Base-by-base conservation (phyloP, 2,329 filamentous ascomycete genomes). In the Gnomoniopsis smithogilvyi region DNA sequence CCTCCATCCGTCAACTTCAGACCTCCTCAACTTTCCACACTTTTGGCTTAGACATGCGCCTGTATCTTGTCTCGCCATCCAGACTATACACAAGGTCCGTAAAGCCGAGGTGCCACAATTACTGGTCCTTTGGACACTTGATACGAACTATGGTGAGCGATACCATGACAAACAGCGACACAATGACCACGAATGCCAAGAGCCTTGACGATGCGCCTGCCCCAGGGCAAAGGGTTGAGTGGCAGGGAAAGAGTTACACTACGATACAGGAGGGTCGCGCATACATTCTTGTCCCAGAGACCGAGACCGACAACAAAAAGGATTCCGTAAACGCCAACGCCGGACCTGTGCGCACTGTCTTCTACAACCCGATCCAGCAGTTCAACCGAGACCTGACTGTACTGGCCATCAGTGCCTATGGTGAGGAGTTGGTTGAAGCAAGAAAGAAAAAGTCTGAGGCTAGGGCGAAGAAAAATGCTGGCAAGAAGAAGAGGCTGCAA, bases 281-380 rank as follows among this genome's bases (percentile, higher is more conserved):
- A n/a, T 78, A 77, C 34, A 85, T 86, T 48, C 70, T 84, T 47
- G 80, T 82, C 19, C 83, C 80, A 10, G 75, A 78, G 49, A 73
- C 74, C 7, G 71, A 73, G 38, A 63, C 63, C 21, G 60, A 66
- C 36, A 58, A 68, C 64, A 64, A 77, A 73, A 66, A 72, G 74
- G 58, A 71, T 11, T 14, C 14, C 10, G 38, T 47, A 22, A 58
- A 71, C 7, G 73, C 79, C 58, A 82, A 85, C 67, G 77, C 82
- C 60, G 82, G 87, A 54, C 80, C 85, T 66, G 80, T 86, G 43
- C 83, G 87, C 66, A 89, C 94, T 67, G 96, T 99, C 58, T 99
- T 99, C 70, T 99, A 99, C 81, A 99, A 99, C 67, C 94, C 95
- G 0, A 97, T 99, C 56, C 95, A 99, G 72, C 95, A 99, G 71